Conservation (phyloP, 2,329 filamentous ascomycete genomes). For the Aspergillus tanneri region DNA sequence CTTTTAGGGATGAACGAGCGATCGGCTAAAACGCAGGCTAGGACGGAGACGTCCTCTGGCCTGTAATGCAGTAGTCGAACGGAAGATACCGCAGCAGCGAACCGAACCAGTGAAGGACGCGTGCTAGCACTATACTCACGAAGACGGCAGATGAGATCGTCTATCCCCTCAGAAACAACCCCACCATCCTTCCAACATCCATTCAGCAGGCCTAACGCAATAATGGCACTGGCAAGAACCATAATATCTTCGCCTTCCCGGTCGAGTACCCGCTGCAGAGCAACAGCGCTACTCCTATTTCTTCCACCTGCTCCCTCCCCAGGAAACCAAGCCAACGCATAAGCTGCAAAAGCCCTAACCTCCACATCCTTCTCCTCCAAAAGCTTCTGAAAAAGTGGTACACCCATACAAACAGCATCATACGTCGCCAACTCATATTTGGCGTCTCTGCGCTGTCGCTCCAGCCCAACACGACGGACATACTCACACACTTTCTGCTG, state of each 20-base stretch:
- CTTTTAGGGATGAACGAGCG: neutral
- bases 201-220: constrained; percentile 1
- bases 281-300: neutral
- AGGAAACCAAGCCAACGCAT: constrained; percentile 10
- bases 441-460: neutral
- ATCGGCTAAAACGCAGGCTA: neutral
- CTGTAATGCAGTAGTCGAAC: constrained; percentile 1
- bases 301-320: neutral
- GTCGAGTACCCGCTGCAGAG: neutral
- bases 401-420: constrained; percentile 3
- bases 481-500: too few relatives aligned
- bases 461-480: too few relatives aligned
- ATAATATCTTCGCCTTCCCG: neutral
- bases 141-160: constrained; percentile 1
- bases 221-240: constrained; percentile 1
- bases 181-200: constrained; percentile 3
- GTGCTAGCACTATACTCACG: neutral
- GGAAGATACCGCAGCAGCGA: constrained; percentile 3
- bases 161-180: neutral
- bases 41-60: neutral
- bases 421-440: constrained; percentile 4
- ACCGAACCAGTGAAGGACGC: neutral
- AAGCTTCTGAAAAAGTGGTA: constrained; percentile 1
- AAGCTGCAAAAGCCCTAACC: constrained; percentile 6
- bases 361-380: neutral